Conservation (phyloP, 2,329 filamentous ascomycete species). For the Fusarium phyllophilum region DNA sequence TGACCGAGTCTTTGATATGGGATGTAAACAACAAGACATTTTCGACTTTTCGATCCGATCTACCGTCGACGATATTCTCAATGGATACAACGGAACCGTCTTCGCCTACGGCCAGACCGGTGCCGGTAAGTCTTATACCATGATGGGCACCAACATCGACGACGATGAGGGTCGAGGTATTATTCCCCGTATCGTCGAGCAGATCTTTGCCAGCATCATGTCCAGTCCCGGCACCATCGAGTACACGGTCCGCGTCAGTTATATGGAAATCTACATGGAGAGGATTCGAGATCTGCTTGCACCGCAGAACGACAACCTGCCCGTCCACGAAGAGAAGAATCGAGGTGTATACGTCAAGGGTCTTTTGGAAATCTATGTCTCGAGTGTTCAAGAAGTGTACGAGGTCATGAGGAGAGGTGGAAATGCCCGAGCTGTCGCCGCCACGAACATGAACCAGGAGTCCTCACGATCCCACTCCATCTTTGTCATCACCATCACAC, state of each 20-base stretch:
- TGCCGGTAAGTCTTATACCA: slow-evolving; percentile 98
- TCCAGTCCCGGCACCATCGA: slow-evolving; percentile 93
- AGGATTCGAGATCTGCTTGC: slow-evolving; percentile 92
- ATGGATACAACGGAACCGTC: slow-evolving; percentile 98
- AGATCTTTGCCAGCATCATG: slow-evolving; percentile 96
- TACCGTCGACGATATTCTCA: slow-evolving; percentile 97
- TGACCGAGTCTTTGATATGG: slow-evolving; percentile 96
- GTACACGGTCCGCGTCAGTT: slow-evolving; percentile 98
- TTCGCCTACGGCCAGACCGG: slow-evolving; percentile 99
- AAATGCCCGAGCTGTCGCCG: slow-evolving; percentile 87
- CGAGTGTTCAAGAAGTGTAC: slow-evolving; percentile 94
- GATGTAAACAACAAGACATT: slow-evolving; percentile 88
- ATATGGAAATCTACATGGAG: slow-evolving; percentile 99
- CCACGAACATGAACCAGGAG: slow-evolving; percentile 99
- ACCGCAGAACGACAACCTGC: slow-evolving; percentile 94
- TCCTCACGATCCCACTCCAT: slow-evolving; percentile 98
- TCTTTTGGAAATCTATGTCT: slow-evolving; percentile 92
- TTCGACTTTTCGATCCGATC: slow-evolving; percentile 98
- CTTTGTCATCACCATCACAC: slow-evolving; percentile 94
- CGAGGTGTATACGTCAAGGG: slow-evolving; percentile 97
- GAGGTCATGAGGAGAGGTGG: slow-evolving; percentile 96
- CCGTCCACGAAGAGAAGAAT: slow-evolving; percentile 98
- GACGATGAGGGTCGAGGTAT: slow-evolving; percentile 90
- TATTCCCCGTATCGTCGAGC: slow-evolving; percentile 95
- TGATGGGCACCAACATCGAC: slow-evolving; percentile 85